Evolutionary conservation across 495 filamentous ascomycete species (phyloP).

Genomic region (Penicillium cataractarum): DNA sequence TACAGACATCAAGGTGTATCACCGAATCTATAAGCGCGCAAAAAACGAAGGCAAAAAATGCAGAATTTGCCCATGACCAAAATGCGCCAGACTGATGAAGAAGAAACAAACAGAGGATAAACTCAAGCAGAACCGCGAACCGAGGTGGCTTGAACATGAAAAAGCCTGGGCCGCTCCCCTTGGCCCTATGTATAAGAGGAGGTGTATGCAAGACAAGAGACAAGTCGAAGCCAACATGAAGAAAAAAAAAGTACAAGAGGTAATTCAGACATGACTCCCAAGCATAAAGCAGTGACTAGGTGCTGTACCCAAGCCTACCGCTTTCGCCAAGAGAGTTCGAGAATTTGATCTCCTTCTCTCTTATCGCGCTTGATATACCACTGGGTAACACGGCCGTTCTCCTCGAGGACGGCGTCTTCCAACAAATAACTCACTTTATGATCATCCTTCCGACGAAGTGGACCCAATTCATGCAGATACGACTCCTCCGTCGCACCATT

Average conservation of each 20-base stretch:
- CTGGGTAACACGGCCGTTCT: conserved; percentile 37
- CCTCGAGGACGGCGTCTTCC: conserved; percentile 36
- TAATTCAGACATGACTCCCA: neutral
- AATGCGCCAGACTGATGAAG: conserved; percentile 26
- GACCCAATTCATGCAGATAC: conserved; percentile 48
- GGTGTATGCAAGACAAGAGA: conserved; percentile 13
- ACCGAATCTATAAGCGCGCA: conserved; percentile 32
- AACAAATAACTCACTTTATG: conserved; percentile 42
- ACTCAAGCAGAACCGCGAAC: neutral
- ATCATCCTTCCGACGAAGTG: conserved; percentile 44
- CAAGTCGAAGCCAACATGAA: conserved; percentile 5
- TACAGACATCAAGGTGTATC: conserved; percentile 25
- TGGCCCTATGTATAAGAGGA: conserved; percentile 10
- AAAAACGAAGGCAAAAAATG: conserved; percentile 28
- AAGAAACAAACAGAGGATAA: neutral
- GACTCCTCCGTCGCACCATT: conserved; percentile 44
- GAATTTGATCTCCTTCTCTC: conserved; percentile 38
- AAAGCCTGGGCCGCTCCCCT: neutral
- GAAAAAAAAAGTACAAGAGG: neutral
- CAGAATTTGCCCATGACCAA: conserved; percentile 22
- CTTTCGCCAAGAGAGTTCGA: conserved; percentile 49
- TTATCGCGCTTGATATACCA: conserved; percentile 45
- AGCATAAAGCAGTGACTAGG: neutral
- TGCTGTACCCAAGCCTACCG: conserved; percentile 13
- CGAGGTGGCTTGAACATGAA: neutral